Evolutionary conservation across 371 early-diverging fungal species (phyloP), one percentile per base, ranked within the genome.

Genomic region (Mucor sp.): DNA sequence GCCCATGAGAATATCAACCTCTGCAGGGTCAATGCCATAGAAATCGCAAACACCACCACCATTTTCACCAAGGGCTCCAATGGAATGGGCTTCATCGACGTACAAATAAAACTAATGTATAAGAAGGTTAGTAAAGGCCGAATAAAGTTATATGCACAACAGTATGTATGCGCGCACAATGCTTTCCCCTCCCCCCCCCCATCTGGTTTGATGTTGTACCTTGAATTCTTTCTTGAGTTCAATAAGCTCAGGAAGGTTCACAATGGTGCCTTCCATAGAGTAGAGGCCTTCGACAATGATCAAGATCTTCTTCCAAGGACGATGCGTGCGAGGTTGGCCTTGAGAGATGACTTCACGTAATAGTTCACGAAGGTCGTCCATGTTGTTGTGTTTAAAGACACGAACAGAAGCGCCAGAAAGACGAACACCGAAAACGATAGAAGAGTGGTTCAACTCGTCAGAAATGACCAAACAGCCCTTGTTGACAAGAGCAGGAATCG

Each of bases 1-100:
- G 27, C 99, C 99, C 99, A 99, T 99, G 32, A 98, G 75, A 70
- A 99, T 90, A 74, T 99, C 99, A 25, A 99, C 90, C 19, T 96
- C 90, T 43, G 81, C 81, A 23, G 97, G 96, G 72, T 97, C 94
- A 14, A 99, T 87, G 58, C 94, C 90, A 75, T 87, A 93, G 79
- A 96, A 78, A 81, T 99, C 99, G 79, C 98, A 98, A 21, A 99
- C 90, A 60, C 99, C 99, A 44, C 98, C 87, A 27, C 99, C 97
- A 62, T 89, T 89, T 66, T 89, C 87, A 57, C 97, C 97, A 65
- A 96, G 77, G 8, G 99, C 99, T 57, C 99, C 99, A 71, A 99
- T 95, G 17, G 99, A 99, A 80, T 99, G 99, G 6, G 99, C 99
- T 79, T 99, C 99, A 78, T 99, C 99, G 4, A 99, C 88, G 83